These are phyloP conservation scores for Aspergillus ibericus DNA, from an alignment of 2,329 filamentous ascomycete species.

Conservation along the genomic window DNA sequence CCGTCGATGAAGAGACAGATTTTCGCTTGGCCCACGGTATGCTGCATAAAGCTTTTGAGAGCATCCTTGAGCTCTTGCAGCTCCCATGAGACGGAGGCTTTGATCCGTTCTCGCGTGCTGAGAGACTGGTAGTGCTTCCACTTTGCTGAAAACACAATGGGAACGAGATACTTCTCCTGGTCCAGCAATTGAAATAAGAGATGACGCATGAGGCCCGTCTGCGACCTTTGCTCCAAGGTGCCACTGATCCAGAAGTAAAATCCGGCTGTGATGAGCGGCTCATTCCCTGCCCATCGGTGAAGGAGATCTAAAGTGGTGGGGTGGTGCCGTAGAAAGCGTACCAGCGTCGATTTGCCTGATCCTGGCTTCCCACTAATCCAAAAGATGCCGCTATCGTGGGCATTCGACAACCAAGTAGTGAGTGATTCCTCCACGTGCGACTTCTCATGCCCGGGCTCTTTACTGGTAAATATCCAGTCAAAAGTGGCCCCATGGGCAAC, in stretches of 20 bases:
- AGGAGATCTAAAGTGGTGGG: not conserved
- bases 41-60: not conserved
- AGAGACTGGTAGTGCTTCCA: not conserved
- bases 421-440: not conserved
- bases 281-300: not conserved
- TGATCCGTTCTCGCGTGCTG: not conserved
- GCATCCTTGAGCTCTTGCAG: not conserved
- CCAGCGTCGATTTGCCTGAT: constrained; percentile 4
- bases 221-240: not conserved
- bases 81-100: not conserved
- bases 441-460: not conserved
- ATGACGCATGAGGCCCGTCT: not conserved
- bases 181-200: not conserved
- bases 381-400: not conserved
- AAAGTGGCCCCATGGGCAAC: not conserved
- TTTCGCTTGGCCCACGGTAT: not conserved
- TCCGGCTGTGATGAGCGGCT: not conserved
- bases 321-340: not conserved
- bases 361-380: constrained; percentile 3
- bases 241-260: constrained; percentile 8
- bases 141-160: not conserved
- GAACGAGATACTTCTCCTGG: not conserved
- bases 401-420: not conserved
- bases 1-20: constrained; percentile 5
- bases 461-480: not conserved